Evolutionary conservation across 176 grass and related monocot genomes (phyloP).

Genomic region (Raddia distichophylla): DNA sequence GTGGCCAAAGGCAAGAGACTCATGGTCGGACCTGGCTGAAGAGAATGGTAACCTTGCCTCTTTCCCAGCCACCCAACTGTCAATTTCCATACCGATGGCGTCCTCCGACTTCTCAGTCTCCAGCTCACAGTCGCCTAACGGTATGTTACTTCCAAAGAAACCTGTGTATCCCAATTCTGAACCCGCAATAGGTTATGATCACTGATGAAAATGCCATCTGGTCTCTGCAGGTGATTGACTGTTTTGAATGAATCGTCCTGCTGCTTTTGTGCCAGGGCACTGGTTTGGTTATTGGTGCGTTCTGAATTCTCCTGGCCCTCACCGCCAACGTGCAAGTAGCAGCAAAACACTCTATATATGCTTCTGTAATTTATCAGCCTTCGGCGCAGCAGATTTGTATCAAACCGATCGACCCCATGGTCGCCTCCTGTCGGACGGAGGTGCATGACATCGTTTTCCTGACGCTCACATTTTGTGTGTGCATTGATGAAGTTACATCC

Average conservation of each 20-base stretch:
- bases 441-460: conserved; percentile 6
- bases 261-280: neutral
- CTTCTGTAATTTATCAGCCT: conserved; percentile 23
- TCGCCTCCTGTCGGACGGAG: neutral
- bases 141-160: conserved; percentile 8
- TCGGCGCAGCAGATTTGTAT: conserved; percentile 37
- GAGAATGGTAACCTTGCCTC: conserved; percentile 56
- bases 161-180: neutral
- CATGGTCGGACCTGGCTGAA: conserved; percentile 56
- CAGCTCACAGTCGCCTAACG: conserved; percentile 69
- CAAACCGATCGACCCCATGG: neutral
- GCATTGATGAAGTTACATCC: neutral
- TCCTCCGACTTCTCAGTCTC: conserved; percentile 71
- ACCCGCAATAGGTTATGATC: neutral
- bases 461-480: conserved; percentile 26
- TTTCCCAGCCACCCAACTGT: conserved; percentile 75
- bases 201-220: neutral
- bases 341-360: conserved; percentile 33
- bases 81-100: conserved; percentile 69
- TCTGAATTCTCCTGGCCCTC: conserved; percentile 13
- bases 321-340: neutral
- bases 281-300: neutral
- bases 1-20: conserved; percentile 70
- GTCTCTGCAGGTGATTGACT: conserved; percentile 43
- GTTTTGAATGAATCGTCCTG: neutral